These are phyloP conservation scores for Boletus fagicola DNA, from an alignment of 768 basidiomycete species.

Conservation along the genomic window DNA sequence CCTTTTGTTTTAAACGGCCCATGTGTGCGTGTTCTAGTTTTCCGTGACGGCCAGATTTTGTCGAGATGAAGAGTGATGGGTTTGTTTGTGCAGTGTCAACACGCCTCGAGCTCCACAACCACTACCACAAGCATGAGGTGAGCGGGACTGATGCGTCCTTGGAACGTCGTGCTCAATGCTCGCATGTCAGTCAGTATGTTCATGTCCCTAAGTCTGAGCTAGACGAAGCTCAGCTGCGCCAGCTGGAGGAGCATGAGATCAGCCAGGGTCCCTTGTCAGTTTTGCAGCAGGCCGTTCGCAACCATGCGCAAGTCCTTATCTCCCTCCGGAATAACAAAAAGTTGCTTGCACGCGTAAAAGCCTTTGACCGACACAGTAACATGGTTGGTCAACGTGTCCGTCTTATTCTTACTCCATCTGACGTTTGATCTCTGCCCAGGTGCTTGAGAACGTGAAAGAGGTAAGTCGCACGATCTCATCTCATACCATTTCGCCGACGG, in stretches of 20 bases:
- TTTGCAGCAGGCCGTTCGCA: conserved; percentile 94
- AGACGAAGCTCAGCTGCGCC: conserved; percentile 93
- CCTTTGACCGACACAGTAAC: conserved; percentile 97
- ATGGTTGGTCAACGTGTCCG: conserved; percentile 61
- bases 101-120: conserved; percentile 12
- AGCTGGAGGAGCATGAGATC: conserved; percentile 97
- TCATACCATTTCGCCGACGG: conserved; percentile 26
- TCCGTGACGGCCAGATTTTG: background rate
- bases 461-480: conserved; percentile 36
- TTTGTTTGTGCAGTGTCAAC: conserved; percentile 35
- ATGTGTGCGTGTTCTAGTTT: conserved; percentile 37
- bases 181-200: conserved; percentile 78
- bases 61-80: conserved; percentile 2
- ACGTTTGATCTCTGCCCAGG: conserved; percentile 44
- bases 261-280: conserved; percentile 97
- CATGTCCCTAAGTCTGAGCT: conserved; percentile 96
- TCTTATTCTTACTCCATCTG: conserved; percentile 1
- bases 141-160: conserved; percentile 8
- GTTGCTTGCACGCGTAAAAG: conserved; percentile 91
- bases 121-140: conserved; percentile 34
- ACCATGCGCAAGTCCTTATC: conserved; percentile 96
- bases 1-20: conserved; percentile 80
- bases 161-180: conserved; percentile 9
- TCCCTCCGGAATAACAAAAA: conserved; percentile 99
- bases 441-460: conserved; percentile 98